Conservation (phyloP, 225 moss, liverwort and hornwort species). For the Bryoerythrophyllum caledonicum region DNA sequence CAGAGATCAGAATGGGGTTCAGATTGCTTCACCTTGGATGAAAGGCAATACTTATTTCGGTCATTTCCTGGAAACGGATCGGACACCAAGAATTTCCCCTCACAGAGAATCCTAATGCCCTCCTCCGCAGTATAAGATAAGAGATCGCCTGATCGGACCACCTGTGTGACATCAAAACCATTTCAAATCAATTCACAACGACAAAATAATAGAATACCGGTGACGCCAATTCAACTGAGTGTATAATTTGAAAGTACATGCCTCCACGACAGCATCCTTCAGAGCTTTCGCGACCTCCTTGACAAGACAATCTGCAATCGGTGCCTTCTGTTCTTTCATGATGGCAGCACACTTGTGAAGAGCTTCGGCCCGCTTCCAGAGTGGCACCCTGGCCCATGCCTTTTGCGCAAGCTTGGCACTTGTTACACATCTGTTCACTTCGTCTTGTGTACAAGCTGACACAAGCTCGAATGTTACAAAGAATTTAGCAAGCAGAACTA, state of each 20-base stretch:
- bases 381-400: conserved; percentile 78
- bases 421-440: conserved; percentile 83
- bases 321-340: conserved; percentile 92
- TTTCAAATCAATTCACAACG: background rate
- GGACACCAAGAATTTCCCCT: conserved; percentile 85
- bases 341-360: conserved; percentile 90
- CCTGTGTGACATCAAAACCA: conserved; percentile 38
- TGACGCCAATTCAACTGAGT: background rate
- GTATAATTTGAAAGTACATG: conserved; percentile 11
- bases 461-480: background rate
- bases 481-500: background rate
- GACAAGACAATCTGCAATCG: conserved; percentile 91
- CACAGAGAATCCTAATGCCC: conserved; percentile 75
- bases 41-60: conserved; percentile 86
- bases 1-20: background rate
- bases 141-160: conserved; percentile 91
- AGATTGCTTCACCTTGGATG: conserved; percentile 70
- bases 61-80: conserved; percentile 99
- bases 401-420: conserved; percentile 87
- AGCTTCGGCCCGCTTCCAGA: conserved; percentile 96
- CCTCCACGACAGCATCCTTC: conserved; percentile 91
- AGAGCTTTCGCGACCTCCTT: conserved; percentile 92
- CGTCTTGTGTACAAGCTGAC: conserved; percentile 94
- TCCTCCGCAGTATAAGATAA: conserved; percentile 90
- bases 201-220: background rate